A percentile compares a stretch with the other conserved stretches of the same genome.
phyloP scores from a whole-genome alignment of 371 early-diverging fungal species.

The Dinochytrium kinnereticum region DNA sequence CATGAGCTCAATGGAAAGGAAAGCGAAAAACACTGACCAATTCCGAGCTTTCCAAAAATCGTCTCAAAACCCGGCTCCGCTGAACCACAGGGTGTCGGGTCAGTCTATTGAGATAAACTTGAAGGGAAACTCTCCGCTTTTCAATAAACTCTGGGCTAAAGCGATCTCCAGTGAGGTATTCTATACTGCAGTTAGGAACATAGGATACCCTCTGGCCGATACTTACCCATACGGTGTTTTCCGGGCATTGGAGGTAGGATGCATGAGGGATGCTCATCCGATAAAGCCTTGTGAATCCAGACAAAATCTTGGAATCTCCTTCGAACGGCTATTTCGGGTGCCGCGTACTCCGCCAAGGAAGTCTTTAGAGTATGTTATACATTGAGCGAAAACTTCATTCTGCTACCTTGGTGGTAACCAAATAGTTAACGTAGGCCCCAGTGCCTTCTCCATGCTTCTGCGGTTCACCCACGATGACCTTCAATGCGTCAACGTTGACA shows the following conservation, averaged over 20 bases:
- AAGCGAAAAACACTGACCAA: constrained; percentile 41
- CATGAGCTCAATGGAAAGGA: not conserved
- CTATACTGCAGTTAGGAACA: constrained; percentile 46
- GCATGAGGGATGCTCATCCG: constrained; percentile 74
- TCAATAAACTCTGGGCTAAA: constrained; percentile 89
- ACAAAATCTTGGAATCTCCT: constrained; percentile 93
- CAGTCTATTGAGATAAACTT: constrained; percentile 81
- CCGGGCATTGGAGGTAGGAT: constrained; percentile 93
- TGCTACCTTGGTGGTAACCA: constrained; percentile 75
- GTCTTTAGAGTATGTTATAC: too few relatives aligned
- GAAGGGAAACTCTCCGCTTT: constrained; percentile 68
- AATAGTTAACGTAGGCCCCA: constrained; percentile 79
- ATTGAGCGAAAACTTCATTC: not conserved
- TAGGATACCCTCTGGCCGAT: not conserved
- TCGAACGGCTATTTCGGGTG: constrained; percentile 61
- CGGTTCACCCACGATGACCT: constrained; percentile 73
- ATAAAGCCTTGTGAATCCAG: constrained; percentile 79
- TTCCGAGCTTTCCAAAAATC: constrained; percentile 83
- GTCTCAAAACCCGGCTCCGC: constrained; percentile 65
- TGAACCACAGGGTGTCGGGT: constrained; percentile 88
- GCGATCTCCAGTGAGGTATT: constrained; percentile 93
- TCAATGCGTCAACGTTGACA: constrained; percentile 16
- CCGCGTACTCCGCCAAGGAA: constrained; percentile 56
- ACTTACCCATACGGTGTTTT: constrained; percentile 82
- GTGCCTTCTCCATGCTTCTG: constrained; percentile 86